Evolutionary conservation across 805 yeast species (phyloP), one percentile per base, ranked within the genome.

Genomic region (Wickerhamomyces xylosicus): DNA sequence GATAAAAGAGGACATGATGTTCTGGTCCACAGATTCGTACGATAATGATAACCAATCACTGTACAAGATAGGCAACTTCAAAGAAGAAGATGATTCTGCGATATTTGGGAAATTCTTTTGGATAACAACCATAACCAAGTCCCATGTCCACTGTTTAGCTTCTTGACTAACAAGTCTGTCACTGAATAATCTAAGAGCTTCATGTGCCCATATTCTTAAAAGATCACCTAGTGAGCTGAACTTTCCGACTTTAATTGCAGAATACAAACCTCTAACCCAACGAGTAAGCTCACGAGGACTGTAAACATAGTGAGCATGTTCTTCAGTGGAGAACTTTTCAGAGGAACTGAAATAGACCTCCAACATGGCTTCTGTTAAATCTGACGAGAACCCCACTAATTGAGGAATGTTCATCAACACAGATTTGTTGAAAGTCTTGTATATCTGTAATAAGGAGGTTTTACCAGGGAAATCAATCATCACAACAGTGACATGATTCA

Each of bases 221-320:
- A 86, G 54, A 0, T 66, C 69, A 4, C 61, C 58, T 18, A 77
- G 50, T 1, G 57, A 42, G 7, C 66, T 45, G 13, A 59, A 52
- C 1, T 63, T 66, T 58, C 56, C 8, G 58, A 62, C 39, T 49
- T 57, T 25, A 72, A 48, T 31, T 0, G 77, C 74, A 28, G 69
- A 72, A 35, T 74, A 67, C 1, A 89, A 57, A n/a, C 95, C 95
- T 41, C 82, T 68, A 2, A 75, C 66, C 94, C 95, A 85, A 41
- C 97, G 64, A 0, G 97, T 86, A 13, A 89, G 66, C 54, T 89
- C 97, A 56, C 97, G 75, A 0, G 97, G 97, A 18, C 94, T 79
- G 53, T 80, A 82, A 1, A 85, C 62, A 49, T 86, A 85, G 52
- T 84, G 90, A 1, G 72, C 61, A 22, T 67, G 74, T 0, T 47